Base-by-base conservation (phyloP, 2,329 filamentous ascomycete species). In the Hymenoscyphus scutula region DNA sequence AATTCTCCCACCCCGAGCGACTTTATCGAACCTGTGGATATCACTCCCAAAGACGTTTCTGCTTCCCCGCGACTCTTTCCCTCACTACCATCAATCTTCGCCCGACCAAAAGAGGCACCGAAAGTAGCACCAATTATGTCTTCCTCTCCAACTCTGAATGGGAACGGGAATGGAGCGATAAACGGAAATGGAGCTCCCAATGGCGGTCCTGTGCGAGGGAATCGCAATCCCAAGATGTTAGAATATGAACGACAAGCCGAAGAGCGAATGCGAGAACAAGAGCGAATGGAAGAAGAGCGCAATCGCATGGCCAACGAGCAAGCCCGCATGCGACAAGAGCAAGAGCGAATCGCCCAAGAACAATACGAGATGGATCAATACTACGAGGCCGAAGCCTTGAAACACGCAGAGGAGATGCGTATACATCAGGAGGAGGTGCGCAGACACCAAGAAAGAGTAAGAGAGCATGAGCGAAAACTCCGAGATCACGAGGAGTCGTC, bases 291-390 rank as follows among this genome's bases (percentile, higher is more conserved):
- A n/a, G 69, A 71, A 45, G 71, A 72, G 58, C 58, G 69, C 29
- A 64, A 68, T 3, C 64, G 68, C 7, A 73, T 73, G 71, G 27
- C 64, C 2, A 68, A 68, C 3, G 68, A 65, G 13, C 60, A 69
- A 58, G 45, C 57, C 0, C 66, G 65, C 48, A 72, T 73, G 32
- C 58, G 62, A 23, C 55, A 59, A 19, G 72, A 73, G 56, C 63
- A 67, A 30, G 70, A 73, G 27, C 29, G 72, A 25, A 72, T 73
- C 45, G 70, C 71, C 3, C 71, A 73, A 53, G 72, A 73, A 54
- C 69, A 73, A 51, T 72, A 73, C 58, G 72, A 73, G 53, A 73
- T 73, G 70, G 63, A 66, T 23, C 71, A 73, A 54, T 73, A 73
- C 48, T 73, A 73, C 38, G 71, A 73, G 56, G 70, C 70, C 1